These are phyloP conservation scores for Aspergillus cavernicola DNA, from an alignment of 495 filamentous ascomycete genomes.

Conservation along the genomic window DNA sequence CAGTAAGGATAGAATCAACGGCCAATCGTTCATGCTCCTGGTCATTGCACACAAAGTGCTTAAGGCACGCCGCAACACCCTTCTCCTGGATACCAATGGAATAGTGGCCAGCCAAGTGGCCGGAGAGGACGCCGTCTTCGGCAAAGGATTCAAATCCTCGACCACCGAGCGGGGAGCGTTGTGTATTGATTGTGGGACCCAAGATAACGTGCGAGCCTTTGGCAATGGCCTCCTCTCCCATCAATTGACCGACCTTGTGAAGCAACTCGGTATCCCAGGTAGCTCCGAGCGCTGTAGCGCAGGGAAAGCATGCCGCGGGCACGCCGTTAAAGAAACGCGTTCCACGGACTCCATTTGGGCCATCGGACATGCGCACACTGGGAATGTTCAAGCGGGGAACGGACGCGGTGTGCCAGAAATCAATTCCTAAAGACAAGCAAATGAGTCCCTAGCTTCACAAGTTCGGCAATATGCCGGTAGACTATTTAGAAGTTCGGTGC, in stretches of 20 bases:
- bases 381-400: slow-evolving; percentile 68
- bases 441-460: background rate
- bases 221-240: slow-evolving; percentile 66
- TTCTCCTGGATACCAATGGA: slow-evolving; percentile 68
- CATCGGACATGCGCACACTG: slow-evolving; percentile 64
- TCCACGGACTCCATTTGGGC: slow-evolving; percentile 72
- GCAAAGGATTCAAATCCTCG: slow-evolving; percentile 78
- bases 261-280: slow-evolving; percentile 68
- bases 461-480: background rate
- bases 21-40: slow-evolving; percentile 70
- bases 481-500: background rate
- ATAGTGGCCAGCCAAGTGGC: slow-evolving; percentile 60
- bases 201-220: slow-evolving; percentile 70
- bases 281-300: slow-evolving; percentile 64
- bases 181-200: slow-evolving; percentile 76
- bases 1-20: slow-evolving; percentile 62
- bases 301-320: slow-evolving; percentile 65
- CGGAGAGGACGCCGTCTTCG: slow-evolving; percentile 72
- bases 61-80: slow-evolving; percentile 67
- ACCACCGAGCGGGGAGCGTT: slow-evolving; percentile 71
- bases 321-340: slow-evolving; percentile 70
- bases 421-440: slow-evolving; percentile 45
- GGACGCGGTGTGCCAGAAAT: slow-evolving; percentile 74
- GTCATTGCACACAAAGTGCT: slow-evolving; percentile 83
- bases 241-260: slow-evolving; percentile 52